These are phyloP conservation scores for Ascosphaera pollenicola DNA, from an alignment of 2,329 filamentous ascomycete species.

Conservation along the genomic window DNA sequence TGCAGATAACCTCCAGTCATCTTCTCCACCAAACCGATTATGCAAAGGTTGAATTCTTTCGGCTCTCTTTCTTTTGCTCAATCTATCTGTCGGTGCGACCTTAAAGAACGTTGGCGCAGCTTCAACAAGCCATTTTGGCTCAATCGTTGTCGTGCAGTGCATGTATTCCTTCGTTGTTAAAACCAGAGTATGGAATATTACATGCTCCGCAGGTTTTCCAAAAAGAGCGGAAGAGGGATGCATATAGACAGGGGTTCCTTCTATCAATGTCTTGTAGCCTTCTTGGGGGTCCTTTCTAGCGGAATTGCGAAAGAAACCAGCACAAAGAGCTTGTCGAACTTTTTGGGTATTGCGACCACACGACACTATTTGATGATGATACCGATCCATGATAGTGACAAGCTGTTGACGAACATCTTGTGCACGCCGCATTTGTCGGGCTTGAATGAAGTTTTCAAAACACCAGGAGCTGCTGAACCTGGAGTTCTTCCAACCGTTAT, in stretches of 20 bases:
- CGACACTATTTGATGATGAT: conserved; percentile 59
- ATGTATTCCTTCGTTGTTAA: conserved; percentile 73
- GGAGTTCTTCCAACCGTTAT: conserved; percentile 84
- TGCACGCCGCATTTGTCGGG: conserved; percentile 65
- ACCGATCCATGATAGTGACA: conserved; percentile 79
- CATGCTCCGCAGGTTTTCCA: conserved; percentile 89
- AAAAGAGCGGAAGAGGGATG: conserved; percentile 84
- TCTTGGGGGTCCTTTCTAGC: conserved; percentile 91
- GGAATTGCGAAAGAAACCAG: conserved; percentile 87
- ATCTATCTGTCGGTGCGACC: conserved; percentile 64
- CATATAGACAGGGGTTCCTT: conserved; percentile 84
- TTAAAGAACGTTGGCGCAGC: conserved; percentile 99
- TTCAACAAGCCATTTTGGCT: conserved; percentile 85
- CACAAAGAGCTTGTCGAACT: conserved; percentile 72
- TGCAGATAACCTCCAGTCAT: conserved; percentile 84
- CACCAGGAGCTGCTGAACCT: conserved; percentile 79
- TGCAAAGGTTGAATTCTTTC: conserved; percentile 91
- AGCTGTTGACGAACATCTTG: conserved; percentile 87
- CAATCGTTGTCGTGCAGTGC: conserved; percentile 81
- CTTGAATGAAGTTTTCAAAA: conserved; percentile 94
- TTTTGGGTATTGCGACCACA: conserved; percentile 75
- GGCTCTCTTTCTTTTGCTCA: conserved; percentile 81
- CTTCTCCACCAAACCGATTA: conserved; percentile 76
- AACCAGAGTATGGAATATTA: conserved; percentile 55
- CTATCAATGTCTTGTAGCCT: conserved; percentile 92